A percentile compares a stretch with the other conserved stretches of the same genome.
These are phyloP conservation scores for Phalaenopsis equestris DNA, from an alignment of 106 monocot species.

Conservation along the genomic window DNA sequence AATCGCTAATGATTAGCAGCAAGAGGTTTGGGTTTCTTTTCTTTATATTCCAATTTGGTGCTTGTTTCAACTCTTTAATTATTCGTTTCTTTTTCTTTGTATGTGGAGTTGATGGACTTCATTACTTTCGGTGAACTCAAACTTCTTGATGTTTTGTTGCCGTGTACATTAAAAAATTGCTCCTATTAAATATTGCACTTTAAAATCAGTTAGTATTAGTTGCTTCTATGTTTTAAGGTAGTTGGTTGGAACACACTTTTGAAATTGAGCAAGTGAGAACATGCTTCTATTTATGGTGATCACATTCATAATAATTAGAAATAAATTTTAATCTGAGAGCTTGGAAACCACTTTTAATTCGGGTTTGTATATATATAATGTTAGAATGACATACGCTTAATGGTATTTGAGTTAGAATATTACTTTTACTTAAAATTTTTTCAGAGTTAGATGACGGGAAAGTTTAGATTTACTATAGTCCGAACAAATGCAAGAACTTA, in stretches of 20 bases:
- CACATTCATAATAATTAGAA: too few species aligned
- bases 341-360: neutral
- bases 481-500: neutral
- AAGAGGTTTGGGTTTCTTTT: slow-evolving; percentile 23
- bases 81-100: neutral
- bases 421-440: neutral
- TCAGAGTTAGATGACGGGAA: neutral
- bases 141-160: neutral
- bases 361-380: neutral
- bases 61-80: neutral
- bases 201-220: neutral
- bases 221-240: neutral
- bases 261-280: neutral
- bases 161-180: neutral
- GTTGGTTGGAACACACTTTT: neutral
- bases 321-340: neutral
- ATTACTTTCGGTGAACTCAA: neutral
- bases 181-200: neutral
- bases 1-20: slow-evolving; percentile 39
- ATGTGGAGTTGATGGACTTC: neutral
- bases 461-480: neutral
- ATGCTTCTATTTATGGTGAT: neutral
- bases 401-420: neutral
- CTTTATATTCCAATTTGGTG: neutral
- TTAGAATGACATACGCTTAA: too few species aligned